These are phyloP conservation scores for Ogataea saltuana DNA, from an alignment of 805 yeast species.

Conservation along the genomic window DNA sequence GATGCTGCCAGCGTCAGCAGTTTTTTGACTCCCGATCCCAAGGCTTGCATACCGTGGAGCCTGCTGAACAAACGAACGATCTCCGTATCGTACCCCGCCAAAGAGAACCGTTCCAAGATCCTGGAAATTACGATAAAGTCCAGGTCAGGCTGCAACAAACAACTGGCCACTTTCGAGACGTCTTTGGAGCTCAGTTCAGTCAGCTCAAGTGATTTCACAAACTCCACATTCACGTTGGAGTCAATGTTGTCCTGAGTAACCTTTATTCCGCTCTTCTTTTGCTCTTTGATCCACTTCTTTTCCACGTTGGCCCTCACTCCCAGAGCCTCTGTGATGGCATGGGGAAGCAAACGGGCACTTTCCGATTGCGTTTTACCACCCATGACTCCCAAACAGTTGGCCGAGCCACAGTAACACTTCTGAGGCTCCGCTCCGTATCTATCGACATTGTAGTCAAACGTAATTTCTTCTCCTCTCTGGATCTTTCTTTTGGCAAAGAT, in stretches of 20 bases:
- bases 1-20: constrained; percentile 17
- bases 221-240: constrained; percentile 60
- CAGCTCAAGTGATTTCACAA: constrained; percentile 59
- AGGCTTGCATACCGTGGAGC: constrained; percentile 84
- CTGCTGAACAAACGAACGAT: constrained; percentile 63
- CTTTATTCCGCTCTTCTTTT: constrained; percentile 48
- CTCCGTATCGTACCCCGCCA: constrained; percentile 32
- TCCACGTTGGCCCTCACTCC: constrained; percentile 72
- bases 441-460: constrained; percentile 92
- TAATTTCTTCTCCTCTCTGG: constrained; percentile 79
- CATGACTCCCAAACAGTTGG: constrained; percentile 87
- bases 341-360: constrained; percentile 81
- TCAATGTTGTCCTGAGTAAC: constrained; percentile 54
- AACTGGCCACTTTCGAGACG: constrained; percentile 78
- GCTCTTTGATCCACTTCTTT: constrained; percentile 66
- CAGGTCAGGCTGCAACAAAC: constrained; percentile 68
- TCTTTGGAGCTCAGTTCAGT: constrained; percentile 54
- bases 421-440: constrained; percentile 94
- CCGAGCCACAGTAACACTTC: constrained; percentile 90
- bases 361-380: constrained; percentile 98
- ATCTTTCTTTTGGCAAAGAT: constrained; percentile 83
- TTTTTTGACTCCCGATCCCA: constrained; percentile 58
- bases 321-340: constrained; percentile 78
- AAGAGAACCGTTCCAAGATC: constrained; percentile 64
- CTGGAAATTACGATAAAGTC: constrained; percentile 64